A percentile compares a stretch with the other conserved stretches of the same genome.
These are phyloP conservation scores for Trichophyton mentagrophytes DNA, from an alignment of 2,329 filamentous ascomycete species.

Conservation along the genomic window DNA sequence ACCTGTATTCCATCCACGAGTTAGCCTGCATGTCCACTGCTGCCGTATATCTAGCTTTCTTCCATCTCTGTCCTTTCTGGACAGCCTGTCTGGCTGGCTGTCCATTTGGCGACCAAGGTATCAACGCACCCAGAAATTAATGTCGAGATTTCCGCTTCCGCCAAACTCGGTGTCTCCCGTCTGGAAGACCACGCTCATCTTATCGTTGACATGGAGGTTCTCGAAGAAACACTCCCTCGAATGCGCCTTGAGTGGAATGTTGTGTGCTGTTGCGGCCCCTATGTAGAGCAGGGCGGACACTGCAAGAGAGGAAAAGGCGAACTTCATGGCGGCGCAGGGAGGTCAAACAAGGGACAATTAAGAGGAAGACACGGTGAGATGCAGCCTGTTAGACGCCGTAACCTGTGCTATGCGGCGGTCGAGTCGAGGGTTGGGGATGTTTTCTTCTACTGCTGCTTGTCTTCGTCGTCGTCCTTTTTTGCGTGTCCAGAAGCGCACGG, in stretches of 20 bases:
- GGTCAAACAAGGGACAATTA: neutral
- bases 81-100: neutral
- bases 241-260: slow-evolving; percentile 88
- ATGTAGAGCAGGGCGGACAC: slow-evolving; percentile 44
- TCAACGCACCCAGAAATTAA: slow-evolving; percentile 85
- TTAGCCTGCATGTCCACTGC: neutral
- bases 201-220: slow-evolving; percentile 78
- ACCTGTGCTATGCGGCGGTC: no score
- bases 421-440: neutral
- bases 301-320: slow-evolving; percentile 28
- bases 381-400: neutral
- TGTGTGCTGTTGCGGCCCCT: slow-evolving; percentile 64
- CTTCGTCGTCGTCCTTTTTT: neutral
- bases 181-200: slow-evolving; percentile 98
- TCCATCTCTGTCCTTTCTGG: neutral
- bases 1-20: slow-evolving; percentile 41
- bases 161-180: slow-evolving; percentile 95
- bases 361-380: neutral
- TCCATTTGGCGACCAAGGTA: neutral
- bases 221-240: slow-evolving; percentile 98
- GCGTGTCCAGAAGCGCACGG: neutral
- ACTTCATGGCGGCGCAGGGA: slow-evolving; percentile 27
- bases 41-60: neutral
- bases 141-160: slow-evolving; percentile 81
- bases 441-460: neutral